Conservation (phyloP, 257 asterid species). For the Solanum paucissectum region DNA sequence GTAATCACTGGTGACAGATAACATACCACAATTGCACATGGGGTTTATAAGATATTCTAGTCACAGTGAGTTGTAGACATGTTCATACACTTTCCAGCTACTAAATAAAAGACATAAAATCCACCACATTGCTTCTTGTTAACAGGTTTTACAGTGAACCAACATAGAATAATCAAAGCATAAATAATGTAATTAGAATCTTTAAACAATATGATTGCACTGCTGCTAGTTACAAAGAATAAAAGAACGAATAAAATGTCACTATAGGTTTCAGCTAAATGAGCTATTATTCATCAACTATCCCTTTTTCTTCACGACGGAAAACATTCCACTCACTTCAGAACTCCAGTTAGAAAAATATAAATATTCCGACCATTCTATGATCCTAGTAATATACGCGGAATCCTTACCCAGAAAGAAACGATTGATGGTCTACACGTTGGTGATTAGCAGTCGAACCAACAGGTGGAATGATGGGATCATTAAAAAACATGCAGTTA, state of each 20-base stretch:
- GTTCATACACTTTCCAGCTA: neutral
- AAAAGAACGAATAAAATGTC: neutral
- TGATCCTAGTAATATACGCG: neutral
- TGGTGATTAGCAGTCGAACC: neutral
- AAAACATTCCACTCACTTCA: neutral
- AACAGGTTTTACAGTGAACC: neutral
- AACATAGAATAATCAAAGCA: neutral
- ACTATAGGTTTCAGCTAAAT: neutral
- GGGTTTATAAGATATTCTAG: neutral
- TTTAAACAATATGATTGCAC: neutral
- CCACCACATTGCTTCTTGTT: neutral
- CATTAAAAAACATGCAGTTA: neutral
- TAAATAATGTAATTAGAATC: neutral
- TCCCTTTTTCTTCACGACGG: neutral
- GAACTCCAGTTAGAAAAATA: neutral
- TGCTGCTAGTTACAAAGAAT: constrained; percentile 1
- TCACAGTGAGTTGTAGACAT: neutral
- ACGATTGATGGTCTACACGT: neutral
- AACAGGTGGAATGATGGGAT: neutral
- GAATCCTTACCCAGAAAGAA: neutral
- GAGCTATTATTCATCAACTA: constrained; percentile 1
- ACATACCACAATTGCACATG: neutral
- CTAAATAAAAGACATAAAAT: neutral
- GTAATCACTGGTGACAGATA: neutral
- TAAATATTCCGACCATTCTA: neutral